A percentile compares a stretch with the other conserved stretches of the same genome.
Conservation (phyloP, 495 filamentous ascomycete species). For the Penicillium diatomitis region DNA sequence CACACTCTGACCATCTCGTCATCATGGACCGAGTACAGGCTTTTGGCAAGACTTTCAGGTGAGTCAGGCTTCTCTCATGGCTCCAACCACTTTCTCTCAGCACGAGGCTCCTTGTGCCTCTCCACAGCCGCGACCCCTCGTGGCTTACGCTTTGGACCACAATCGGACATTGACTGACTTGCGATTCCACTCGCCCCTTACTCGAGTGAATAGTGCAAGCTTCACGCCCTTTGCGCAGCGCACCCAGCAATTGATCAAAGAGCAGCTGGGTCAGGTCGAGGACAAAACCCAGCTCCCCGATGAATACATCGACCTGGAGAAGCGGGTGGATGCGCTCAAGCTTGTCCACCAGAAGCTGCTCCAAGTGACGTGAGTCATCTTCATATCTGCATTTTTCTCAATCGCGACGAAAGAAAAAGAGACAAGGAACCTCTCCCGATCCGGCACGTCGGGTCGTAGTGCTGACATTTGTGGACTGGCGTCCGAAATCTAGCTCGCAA, state of each 20-base stretch:
- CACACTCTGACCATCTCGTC: not conserved
- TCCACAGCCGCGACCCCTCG: not conserved
- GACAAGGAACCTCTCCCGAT: no score
- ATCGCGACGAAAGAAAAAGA: no score
- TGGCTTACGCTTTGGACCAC: constrained; percentile 6
- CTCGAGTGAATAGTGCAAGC: constrained; percentile 38
- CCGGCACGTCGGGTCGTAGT: not conserved
- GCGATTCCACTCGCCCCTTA: constrained; percentile 10
- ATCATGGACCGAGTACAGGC: constrained; percentile 64
- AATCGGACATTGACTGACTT: constrained; percentile 16
- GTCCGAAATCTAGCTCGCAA: constrained; percentile 56
- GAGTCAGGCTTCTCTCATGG: constrained; percentile 12
- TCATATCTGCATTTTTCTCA: not conserved
- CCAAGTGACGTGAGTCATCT: constrained; percentile 73
- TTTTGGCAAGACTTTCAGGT: constrained; percentile 69
- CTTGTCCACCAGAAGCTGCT: constrained; percentile 94
- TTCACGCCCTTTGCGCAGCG: constrained; percentile 89
- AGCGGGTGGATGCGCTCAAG: constrained; percentile 96
- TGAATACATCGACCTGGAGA: constrained; percentile 97
- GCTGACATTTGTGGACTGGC: constrained; percentile 2
- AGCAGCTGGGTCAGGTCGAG: constrained; percentile 90
- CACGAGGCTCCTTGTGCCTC: constrained; percentile 1
- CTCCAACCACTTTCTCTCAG: not conserved
- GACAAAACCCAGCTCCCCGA: constrained; percentile 97
- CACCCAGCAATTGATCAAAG: constrained; percentile 93